These are phyloP conservation scores for Schizonepeta tenuifolia DNA, from an alignment of 257 asterid species.

Conservation along the genomic window DNA sequence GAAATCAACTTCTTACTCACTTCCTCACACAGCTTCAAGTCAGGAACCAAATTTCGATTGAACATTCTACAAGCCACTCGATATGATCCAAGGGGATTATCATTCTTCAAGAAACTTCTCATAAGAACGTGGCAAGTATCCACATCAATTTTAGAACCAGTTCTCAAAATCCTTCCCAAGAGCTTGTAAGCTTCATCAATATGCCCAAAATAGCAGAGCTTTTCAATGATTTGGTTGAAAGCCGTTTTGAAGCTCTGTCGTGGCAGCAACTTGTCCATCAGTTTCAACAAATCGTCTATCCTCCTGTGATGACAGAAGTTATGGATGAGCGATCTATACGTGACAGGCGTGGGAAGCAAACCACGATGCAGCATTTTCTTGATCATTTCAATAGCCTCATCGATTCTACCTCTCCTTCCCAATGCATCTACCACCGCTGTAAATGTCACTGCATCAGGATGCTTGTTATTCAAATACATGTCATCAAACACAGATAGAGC, in stretches of 20 bases:
- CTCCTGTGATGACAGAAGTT: slow-evolving; percentile 65
- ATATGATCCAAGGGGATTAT: slow-evolving; percentile 70
- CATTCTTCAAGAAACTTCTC: slow-evolving; percentile 64
- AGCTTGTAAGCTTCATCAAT: slow-evolving; percentile 77
- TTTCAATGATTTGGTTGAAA: slow-evolving; percentile 81
- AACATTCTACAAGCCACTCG: slow-evolving; percentile 94
- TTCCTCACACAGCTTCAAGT: slow-evolving; percentile 76
- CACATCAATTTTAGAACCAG: slow-evolving; percentile 73
- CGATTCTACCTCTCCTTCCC: slow-evolving; percentile 67
- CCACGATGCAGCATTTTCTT: slow-evolving; percentile 84
- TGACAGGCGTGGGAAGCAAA: slow-evolving; percentile 79
- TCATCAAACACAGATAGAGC: slow-evolving; percentile 95
- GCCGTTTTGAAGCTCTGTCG: slow-evolving; percentile 62
- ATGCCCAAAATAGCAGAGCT: slow-evolving; percentile 69
- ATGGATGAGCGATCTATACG: slow-evolving; percentile 79
- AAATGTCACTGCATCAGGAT: slow-evolving; percentile 84
- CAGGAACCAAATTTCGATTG: slow-evolving; percentile 80
- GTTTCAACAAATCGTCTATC: slow-evolving; percentile 61
- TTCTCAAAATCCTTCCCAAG: slow-evolving; percentile 70
- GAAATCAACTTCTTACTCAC: slow-evolving; percentile 63
- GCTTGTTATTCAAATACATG: slow-evolving; percentile 84
- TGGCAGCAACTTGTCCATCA: slow-evolving; percentile 73
- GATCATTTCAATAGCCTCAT: slow-evolving; percentile 70
- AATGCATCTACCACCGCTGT: slow-evolving; percentile 67
- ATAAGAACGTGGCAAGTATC: slow-evolving; percentile 73